Percentiles rank a stretch among this genome's conserved stretches.
These are phyloP conservation scores for Globisporangium yorkense DNA, from an alignment of 352 stramenopile species.

Conservation along the genomic window DNA sequence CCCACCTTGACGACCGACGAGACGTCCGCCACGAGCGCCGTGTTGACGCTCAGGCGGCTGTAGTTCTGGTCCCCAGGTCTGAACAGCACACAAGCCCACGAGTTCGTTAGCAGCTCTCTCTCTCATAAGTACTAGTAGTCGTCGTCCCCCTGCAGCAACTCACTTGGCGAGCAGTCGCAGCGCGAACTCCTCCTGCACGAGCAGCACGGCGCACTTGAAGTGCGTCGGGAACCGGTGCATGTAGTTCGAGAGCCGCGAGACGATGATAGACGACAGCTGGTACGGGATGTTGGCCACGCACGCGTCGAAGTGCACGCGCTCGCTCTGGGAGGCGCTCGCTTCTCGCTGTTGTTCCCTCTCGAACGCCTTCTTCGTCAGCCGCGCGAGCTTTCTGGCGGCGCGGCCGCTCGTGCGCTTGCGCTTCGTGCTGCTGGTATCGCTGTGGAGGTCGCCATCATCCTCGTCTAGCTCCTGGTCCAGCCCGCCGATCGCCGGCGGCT, in stretches of 20 bases:
- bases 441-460: neutral
- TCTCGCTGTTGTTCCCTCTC: slow-evolving; percentile 2
- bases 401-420: slow-evolving; percentile 10
- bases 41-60: slow-evolving; percentile 77
- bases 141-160: neutral
- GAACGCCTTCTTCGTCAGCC: slow-evolving; percentile 7
- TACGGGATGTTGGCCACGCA: slow-evolving; percentile 88
- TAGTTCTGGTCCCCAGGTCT: slow-evolving; percentile 74
- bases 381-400: slow-evolving; percentile 5
- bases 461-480: neutral
- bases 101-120: neutral
- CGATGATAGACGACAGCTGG: slow-evolving; percentile 79
- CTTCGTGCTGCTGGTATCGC: neutral
- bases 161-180: slow-evolving; percentile 63
- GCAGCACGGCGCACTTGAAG: slow-evolving; percentile 60
- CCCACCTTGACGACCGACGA: slow-evolving; percentile 53
- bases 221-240: slow-evolving; percentile 48
- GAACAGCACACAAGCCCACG: neutral
- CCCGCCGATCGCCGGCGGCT: slow-evolving; percentile 1
- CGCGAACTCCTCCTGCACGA: slow-evolving; percentile 86
- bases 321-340: neutral
- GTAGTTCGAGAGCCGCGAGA: slow-evolving; percentile 69
- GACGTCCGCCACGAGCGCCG: slow-evolving; percentile 63
- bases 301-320: slow-evolving; percentile 39
- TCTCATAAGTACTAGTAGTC: neutral